Conservation (phyloP, 2,329 filamentous ascomycete genomes). For the Aspergillus alliaceus region DNA sequence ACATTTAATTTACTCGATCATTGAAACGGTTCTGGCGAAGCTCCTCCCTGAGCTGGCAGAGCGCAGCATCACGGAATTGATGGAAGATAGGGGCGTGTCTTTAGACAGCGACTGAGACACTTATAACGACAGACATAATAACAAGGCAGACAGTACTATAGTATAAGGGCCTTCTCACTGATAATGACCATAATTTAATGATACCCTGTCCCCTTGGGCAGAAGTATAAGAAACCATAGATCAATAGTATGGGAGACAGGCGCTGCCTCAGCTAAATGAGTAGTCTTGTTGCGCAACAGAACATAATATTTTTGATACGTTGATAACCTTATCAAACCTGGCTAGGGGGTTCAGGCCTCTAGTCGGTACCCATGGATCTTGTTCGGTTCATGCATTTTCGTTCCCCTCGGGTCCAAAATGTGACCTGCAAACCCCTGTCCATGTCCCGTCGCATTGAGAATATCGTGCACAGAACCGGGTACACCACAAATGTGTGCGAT, state of each 20-base stretch:
- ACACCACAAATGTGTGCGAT: too few species aligned
- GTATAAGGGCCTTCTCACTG: background rate
- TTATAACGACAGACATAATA: background rate
- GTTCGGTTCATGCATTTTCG: background rate
- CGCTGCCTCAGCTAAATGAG: background rate
- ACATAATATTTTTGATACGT: background rate
- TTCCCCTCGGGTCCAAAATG: background rate
- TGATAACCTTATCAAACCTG: background rate
- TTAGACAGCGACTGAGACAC: slow-evolving; percentile 14
- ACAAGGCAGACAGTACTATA: background rate
- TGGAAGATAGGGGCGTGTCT: slow-evolving; percentile 65
- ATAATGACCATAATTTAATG: background rate
- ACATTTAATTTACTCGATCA: slow-evolving; percentile 77
- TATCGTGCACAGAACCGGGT: background rate
- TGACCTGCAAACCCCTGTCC: background rate
- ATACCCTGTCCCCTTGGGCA: background rate
- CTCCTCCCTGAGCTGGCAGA: slow-evolving; percentile 82
- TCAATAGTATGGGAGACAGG: background rate
- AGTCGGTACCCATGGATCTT: background rate
- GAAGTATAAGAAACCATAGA: background rate
- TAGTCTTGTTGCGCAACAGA: background rate
- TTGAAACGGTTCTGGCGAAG: slow-evolving; percentile 79
- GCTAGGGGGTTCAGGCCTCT: background rate
- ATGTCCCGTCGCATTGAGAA: background rate
- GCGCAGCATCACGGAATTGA: slow-evolving; percentile 68